A percentile compares a stretch with the other conserved stretches of the same genome.
Evolutionary conservation across 1,139 yeast genomes (phyloP).

Genomic region (Yamadazyma sp.): DNA sequence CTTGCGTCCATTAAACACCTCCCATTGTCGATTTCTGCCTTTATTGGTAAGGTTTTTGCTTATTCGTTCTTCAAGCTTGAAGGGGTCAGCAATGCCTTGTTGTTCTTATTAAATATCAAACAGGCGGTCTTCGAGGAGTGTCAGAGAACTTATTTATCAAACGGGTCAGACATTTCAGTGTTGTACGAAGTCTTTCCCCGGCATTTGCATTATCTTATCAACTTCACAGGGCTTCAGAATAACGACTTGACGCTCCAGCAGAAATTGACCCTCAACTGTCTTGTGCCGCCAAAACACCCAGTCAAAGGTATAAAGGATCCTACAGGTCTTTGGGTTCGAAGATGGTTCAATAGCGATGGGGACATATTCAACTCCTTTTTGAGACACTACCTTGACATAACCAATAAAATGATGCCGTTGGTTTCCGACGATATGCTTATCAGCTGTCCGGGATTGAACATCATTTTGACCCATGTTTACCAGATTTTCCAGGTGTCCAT

Average conservation of each 20-base stretch:
- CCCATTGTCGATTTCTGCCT: conserved; percentile 64
- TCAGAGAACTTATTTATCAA: not conserved
- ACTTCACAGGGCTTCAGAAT: conserved; percentile 30
- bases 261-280: conserved; percentile 31
- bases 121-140: conserved; percentile 29
- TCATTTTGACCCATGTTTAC: conserved; percentile 37
- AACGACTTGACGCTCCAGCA: conserved; percentile 22
- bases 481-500: conserved; percentile 39
- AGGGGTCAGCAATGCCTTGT: conserved; percentile 59
- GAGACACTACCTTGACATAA: conserved; percentile 55
- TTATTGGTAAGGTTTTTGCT: conserved; percentile 79
- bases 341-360: conserved; percentile 56
- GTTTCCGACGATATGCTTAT: conserved; percentile 11
- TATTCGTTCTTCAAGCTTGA: conserved; percentile 61
- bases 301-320: conserved; percentile 59
- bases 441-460: conserved; percentile 35
- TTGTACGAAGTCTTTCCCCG: conserved; percentile 31
- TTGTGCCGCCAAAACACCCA: conserved; percentile 54
- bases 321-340: conserved; percentile 66
- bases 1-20: conserved; percentile 53
- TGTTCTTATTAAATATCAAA: conserved; percentile 61
- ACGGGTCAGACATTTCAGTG: not conserved
- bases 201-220: conserved; percentile 38
- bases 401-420: conserved; percentile 12
- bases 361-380: conserved; percentile 70